Conservation (phyloP, 1,284 basidiomycete species). For the Tilletiopsis washingtonensis region DNA sequence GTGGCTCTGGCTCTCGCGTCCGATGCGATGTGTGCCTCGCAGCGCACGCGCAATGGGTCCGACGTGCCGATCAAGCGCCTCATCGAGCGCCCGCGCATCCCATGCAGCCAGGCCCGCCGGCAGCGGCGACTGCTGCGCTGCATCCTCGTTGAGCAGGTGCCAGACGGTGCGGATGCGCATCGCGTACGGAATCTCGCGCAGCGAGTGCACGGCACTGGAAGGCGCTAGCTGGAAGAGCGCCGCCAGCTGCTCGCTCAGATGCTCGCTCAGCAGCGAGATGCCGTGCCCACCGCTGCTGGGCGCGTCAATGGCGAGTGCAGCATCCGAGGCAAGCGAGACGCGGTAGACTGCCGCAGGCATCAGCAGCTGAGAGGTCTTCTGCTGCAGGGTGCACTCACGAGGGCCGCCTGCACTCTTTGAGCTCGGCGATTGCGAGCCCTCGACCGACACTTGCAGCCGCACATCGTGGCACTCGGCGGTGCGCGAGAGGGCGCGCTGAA, state of each 20-base stretch:
- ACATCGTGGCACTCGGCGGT: too few relatives aligned
- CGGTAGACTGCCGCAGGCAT: too few relatives aligned
- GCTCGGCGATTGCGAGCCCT: too few relatives aligned
- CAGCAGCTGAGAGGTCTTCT: too few relatives aligned
- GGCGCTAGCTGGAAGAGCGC: neutral
- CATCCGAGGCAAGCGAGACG: too few relatives aligned
- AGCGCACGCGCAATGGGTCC: conserved; percentile 8
- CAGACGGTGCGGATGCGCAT: conserved; percentile 33
- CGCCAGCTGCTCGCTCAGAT: neutral
- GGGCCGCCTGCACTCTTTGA: too few relatives aligned
- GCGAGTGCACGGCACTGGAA: conserved; percentile 10
- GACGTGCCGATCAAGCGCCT: conserved; percentile 9
- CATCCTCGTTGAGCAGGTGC: conserved; percentile 38
- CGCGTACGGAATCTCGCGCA: conserved; percentile 31
- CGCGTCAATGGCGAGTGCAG: too few relatives aligned
- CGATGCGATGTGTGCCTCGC: conserved; percentile 69
- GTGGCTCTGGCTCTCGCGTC: conserved; percentile 86
- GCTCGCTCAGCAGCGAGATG: neutral
- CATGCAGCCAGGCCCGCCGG: neutral
- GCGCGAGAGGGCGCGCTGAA: too few relatives aligned
- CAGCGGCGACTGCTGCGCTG: conserved; percentile 6
- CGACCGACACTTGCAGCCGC: too few relatives aligned
- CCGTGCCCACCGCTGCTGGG: neutral
- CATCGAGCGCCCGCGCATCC: conserved; percentile 6
- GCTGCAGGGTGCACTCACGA: too few relatives aligned